phyloP scores from a whole-genome alignment of 192 early-diverging fungal genomes.

The Coemansia sp. region DNA sequence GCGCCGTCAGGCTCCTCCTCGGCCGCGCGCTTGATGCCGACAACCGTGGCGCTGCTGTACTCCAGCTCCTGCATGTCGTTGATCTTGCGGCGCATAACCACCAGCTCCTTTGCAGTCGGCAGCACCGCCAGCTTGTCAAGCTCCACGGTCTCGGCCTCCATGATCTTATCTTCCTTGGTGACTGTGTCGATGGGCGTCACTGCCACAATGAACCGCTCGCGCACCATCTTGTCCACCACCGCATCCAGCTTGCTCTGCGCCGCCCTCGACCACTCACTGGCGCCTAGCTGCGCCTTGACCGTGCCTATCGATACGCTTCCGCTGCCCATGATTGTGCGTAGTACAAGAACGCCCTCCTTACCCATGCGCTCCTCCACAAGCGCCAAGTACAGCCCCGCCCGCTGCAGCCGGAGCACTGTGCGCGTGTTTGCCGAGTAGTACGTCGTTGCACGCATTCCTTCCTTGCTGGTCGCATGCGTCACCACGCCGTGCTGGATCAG shows the following conservation, averaged over 20 bases:
- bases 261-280: slow-evolving; percentile 14
- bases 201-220: slow-evolving; percentile 62
- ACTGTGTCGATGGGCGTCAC: slow-evolving; percentile 60
- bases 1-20: slow-evolving; percentile 8
- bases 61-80: slow-evolving; percentile 55
- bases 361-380: slow-evolving; percentile 59
- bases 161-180: slow-evolving; percentile 60
- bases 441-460: slow-evolving; percentile 57
- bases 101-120: slow-evolving; percentile 65
- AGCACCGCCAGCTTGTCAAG: slow-evolving; percentile 56
- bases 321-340: slow-evolving; percentile 54
- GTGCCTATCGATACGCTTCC: slow-evolving; percentile 37
- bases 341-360: slow-evolving; percentile 56
- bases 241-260: slow-evolving; percentile 25
- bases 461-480: slow-evolving; percentile 65
- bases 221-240: slow-evolving; percentile 55
- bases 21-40: slow-evolving; percentile 57
- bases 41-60: slow-evolving; percentile 40
- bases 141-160: slow-evolving; percentile 62
- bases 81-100: slow-evolving; percentile 52
- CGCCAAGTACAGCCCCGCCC: slow-evolving; percentile 59
- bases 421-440: slow-evolving; percentile 66
- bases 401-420: slow-evolving; percentile 60
- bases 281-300: slow-evolving; percentile 24
- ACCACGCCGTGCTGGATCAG: slow-evolving; percentile 85